Conservation (phyloP, 192 early-diverging fungal genomes). For the Coemansia sp. region DNA sequence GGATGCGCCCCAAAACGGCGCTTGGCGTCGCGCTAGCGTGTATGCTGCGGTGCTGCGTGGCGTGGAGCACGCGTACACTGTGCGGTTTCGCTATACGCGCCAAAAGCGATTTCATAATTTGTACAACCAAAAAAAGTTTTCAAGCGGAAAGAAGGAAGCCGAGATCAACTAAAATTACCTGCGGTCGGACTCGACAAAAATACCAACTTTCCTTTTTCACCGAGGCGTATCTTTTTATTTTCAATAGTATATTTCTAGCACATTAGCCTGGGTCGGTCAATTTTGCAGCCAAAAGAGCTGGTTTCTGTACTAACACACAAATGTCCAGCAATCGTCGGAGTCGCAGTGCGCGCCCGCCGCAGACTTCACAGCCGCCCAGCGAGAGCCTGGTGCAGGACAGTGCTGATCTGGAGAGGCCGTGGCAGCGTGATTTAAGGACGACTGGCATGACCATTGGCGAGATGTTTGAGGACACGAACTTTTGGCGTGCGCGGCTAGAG, state of each 20-base stretch:
- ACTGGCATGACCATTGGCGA: neutral
- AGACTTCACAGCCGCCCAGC: neutral
- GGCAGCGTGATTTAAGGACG: constrained; percentile 18
- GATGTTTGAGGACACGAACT: neutral
- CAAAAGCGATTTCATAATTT: constrained; percentile 1
- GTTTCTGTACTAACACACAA: too few species aligned
- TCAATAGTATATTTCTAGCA: neutral
- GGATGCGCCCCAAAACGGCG: constrained; percentile 17
- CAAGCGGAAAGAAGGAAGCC: neutral
- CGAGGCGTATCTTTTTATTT: neutral
- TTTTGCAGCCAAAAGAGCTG: neutral
- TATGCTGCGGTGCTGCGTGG: neutral
- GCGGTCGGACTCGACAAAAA: neutral
- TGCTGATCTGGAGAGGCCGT: constrained; percentile 15
- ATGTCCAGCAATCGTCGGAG: constrained; percentile 14
- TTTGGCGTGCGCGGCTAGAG: neutral
- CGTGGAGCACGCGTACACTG: neutral
- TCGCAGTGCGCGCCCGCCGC: neutral
- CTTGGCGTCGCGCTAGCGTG: constrained; percentile 9
- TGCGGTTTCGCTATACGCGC: neutral
- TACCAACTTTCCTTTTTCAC: neutral
- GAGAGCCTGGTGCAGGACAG: constrained; percentile 7
- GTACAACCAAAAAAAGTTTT: constrained; percentile 2
- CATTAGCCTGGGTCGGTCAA: neutral
- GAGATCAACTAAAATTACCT: neutral